These are phyloP conservation scores for Yamadazyma endophytica DNA, from an alignment of 805 yeast species.

Conservation along the genomic window DNA sequence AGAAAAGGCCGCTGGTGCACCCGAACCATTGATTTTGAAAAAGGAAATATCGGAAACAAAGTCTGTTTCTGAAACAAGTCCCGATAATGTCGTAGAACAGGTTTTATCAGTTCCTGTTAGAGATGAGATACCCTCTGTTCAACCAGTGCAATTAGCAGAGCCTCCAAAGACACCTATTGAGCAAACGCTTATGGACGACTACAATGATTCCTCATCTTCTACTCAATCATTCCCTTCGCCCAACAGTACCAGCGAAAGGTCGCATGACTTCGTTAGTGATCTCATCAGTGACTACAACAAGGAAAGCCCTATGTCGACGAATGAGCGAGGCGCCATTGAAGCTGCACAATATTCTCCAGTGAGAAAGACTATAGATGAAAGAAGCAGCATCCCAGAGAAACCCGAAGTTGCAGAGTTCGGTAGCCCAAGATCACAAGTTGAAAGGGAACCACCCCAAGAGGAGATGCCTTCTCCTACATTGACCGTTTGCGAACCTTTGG, in stretches of 20 bases:
- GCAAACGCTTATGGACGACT: neutral
- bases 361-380: neutral
- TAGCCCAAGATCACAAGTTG: no score
- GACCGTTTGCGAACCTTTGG: conserved; percentile 1
- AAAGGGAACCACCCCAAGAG: neutral
- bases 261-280: conserved; percentile 9
- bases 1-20: neutral
- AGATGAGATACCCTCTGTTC: no score
- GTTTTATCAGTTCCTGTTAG: no score
- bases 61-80: neutral
- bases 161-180: neutral
- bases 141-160: neutral
- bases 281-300: conserved; percentile 11
- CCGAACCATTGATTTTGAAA: neutral
- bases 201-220: conserved; percentile 3
- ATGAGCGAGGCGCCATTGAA: conserved; percentile 1
- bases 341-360: neutral
- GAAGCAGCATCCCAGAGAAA: neutral
- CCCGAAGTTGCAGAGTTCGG: no score
- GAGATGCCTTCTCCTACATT: conserved; percentile 6
- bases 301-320: conserved; percentile 8
- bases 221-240: conserved; percentile 10
- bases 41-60: neutral
- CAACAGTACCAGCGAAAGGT: neutral
- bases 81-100: neutral